A percentile compares a stretch with the other conserved stretches of the same genome.
These are phyloP conservation scores for Termitomyces sp. DNA, from an alignment of 768 basidiomycete species.

Conservation along the genomic window DNA sequence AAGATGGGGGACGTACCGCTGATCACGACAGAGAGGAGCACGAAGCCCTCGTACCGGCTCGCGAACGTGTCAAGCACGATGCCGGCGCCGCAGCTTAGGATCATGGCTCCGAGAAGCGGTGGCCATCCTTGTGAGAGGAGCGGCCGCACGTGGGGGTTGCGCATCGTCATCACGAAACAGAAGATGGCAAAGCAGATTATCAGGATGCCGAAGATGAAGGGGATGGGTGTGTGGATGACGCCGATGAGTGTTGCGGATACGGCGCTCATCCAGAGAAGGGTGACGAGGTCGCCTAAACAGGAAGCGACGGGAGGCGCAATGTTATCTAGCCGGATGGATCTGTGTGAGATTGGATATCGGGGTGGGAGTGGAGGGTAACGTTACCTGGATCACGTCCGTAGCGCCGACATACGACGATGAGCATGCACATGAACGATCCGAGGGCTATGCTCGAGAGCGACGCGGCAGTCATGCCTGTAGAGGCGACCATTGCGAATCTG, in stretches of 20 bases:
- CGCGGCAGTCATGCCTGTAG: slow-evolving; percentile 78
- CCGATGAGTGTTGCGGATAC: slow-evolving; percentile 71
- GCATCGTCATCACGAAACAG: slow-evolving; percentile 54
- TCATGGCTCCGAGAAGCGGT: slow-evolving; percentile 88
- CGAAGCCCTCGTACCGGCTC: slow-evolving; percentile 82
- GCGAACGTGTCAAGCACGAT: slow-evolving; percentile 91
- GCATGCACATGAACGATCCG: slow-evolving; percentile 88
- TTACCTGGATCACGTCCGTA: slow-evolving; percentile 78
- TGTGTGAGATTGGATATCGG: not conserved
- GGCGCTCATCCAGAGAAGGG: slow-evolving; percentile 76
- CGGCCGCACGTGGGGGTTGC: slow-evolving; percentile 66
- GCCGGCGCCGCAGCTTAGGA: slow-evolving; percentile 83
- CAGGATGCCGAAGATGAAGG: slow-evolving; percentile 51
- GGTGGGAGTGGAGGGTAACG: not conserved
- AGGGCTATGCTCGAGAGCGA: slow-evolving; percentile 74
- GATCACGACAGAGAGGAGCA: slow-evolving; percentile 82
- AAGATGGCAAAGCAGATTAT: slow-evolving; percentile 42
- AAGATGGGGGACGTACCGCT: slow-evolving; percentile 51
- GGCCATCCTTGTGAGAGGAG: slow-evolving; percentile 86
- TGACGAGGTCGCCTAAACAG: slow-evolving; percentile 90
- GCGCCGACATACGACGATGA: slow-evolving; percentile 76
- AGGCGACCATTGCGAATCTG: slow-evolving; percentile 75
- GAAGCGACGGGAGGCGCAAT: slow-evolving; percentile 93
- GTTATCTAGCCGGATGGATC: slow-evolving; percentile 61
- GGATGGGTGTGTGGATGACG: slow-evolving; percentile 61